These are phyloP conservation scores for Decorospora gaudefroyi DNA, from an alignment of 2,329 filamentous ascomycete species.

Conservation along the genomic window DNA sequence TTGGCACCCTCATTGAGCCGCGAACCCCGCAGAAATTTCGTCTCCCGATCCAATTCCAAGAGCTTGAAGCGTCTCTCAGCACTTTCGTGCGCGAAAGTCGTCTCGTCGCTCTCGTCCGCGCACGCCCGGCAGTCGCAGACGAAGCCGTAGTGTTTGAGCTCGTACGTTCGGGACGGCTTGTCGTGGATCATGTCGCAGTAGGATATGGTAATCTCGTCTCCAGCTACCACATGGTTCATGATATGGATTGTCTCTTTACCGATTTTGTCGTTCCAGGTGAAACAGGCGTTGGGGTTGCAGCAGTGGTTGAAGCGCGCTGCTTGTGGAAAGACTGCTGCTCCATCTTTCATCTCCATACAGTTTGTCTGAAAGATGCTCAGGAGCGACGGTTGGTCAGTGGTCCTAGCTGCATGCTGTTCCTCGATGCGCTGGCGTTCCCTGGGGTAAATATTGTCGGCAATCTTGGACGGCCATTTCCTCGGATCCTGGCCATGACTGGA, in stretches of 20 bases:
- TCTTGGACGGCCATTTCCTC: constrained; percentile 30
- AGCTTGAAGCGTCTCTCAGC: constrained; percentile 40
- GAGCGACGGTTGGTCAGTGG: constrained; percentile 23
- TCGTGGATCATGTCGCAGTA: constrained; percentile 47
- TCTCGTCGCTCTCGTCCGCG: constrained; percentile 33
- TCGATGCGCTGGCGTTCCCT: constrained; percentile 32
- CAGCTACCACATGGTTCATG: constrained; percentile 40
- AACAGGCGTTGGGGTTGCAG: constrained; percentile 50
- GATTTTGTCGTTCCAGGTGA: constrained; percentile 41
- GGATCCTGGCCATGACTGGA: constrained; percentile 36
- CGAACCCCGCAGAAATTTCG: constrained; percentile 19
- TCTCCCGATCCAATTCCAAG: constrained; percentile 43
- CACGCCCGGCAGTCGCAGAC: constrained; percentile 48
- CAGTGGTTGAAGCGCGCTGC: constrained; percentile 51
- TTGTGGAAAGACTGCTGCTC: constrained; percentile 44
- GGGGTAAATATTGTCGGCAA: constrained; percentile 27
- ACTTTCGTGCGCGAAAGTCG: constrained; percentile 33
- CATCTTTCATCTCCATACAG: constrained; percentile 44
- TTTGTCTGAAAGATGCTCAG: constrained; percentile 51
- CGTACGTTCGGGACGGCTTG: constrained; percentile 34
- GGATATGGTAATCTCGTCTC: constrained; percentile 47
- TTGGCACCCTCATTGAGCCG: constrained; percentile 20
- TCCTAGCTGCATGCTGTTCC: constrained; percentile 42
- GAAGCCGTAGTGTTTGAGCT: constrained; percentile 47
- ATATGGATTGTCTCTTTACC: constrained; percentile 42